Evolutionary conservation across 2,329 filamentous ascomycete genomes (phyloP).

Genomic region (Colletotrichum orbiculare): DNA sequence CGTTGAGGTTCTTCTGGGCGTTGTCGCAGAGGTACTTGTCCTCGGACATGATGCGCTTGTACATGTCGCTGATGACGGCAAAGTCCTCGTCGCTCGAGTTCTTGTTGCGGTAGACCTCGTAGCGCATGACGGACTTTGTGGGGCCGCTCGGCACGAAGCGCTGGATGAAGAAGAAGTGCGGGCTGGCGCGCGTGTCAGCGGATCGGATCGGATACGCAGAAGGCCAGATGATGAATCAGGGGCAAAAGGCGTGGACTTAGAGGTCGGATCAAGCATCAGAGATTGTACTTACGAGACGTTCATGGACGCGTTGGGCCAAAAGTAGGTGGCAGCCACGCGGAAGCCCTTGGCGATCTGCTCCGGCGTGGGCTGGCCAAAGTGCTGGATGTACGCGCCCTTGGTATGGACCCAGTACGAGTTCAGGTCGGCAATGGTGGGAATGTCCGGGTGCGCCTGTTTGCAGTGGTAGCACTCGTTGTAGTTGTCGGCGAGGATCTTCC

Average conservation of each 20-base stretch:
- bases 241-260: neutral
- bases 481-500: slow-evolving; percentile 71
- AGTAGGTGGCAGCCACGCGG: slow-evolving; percentile 58
- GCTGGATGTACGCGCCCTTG: slow-evolving; percentile 60
- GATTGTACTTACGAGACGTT: slow-evolving; percentile 56
- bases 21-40: slow-evolving; percentile 71
- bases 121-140: slow-evolving; percentile 64
- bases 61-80: slow-evolving; percentile 66
- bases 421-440: slow-evolving; percentile 66
- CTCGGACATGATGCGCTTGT: slow-evolving; percentile 72
- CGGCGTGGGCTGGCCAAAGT: slow-evolving; percentile 57
- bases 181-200: slow-evolving; percentile 44
- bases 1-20: slow-evolving; percentile 70
- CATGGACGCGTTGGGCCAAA: slow-evolving; percentile 62
- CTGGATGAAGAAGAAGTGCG: slow-evolving; percentile 74
- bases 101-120: slow-evolving; percentile 73
- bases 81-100: slow-evolving; percentile 69
- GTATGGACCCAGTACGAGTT: slow-evolving; percentile 64
- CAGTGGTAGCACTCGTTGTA: slow-evolving; percentile 77
- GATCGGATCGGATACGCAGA: too few species aligned
- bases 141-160: slow-evolving; percentile 68
- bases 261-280: too few species aligned
- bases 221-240: neutral
- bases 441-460: slow-evolving; percentile 67
- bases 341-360: slow-evolving; percentile 61